phyloP scores from a whole-genome alignment of 2,329 filamentous ascomycete species.

The Apiospora rasikravindrae region DNA sequence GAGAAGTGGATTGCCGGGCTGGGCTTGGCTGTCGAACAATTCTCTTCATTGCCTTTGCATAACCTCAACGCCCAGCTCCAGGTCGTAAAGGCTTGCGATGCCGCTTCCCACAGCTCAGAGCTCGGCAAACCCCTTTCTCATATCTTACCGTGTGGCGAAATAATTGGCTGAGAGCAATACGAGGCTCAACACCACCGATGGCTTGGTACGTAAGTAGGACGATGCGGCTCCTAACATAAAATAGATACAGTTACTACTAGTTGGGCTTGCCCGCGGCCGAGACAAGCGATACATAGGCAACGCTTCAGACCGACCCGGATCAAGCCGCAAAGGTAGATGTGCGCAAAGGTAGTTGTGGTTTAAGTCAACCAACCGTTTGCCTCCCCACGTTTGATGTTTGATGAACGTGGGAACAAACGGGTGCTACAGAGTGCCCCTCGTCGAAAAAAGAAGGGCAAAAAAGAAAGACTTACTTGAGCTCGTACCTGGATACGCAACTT shows the following conservation, averaged over 20 bases:
- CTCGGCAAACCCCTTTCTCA: background rate
- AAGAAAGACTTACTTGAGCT: background rate
- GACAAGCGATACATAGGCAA: background rate
- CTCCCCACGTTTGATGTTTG: constrained; percentile 8
- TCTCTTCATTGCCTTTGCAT: background rate
- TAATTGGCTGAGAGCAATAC: background rate
- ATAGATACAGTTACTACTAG: background rate
- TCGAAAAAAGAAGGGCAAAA: background rate
- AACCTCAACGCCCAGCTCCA: background rate
- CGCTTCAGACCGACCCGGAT: background rate
- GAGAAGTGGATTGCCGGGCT: background rate
- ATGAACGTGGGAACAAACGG: constrained; percentile 13
- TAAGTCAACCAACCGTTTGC: constrained; percentile 8
- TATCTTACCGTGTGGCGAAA: background rate
- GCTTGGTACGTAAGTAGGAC: background rate
- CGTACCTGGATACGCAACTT: background rate
- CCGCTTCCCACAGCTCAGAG: background rate
- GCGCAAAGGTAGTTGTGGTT: background rate
- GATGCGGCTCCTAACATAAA: background rate
- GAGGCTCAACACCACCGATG: background rate
- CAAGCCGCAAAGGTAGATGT: background rate
- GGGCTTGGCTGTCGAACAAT: background rate
- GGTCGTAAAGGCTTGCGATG: background rate
- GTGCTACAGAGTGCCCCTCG: background rate
- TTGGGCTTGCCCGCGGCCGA: background rate